phyloP scores from a whole-genome alignment of 2,329 filamentous ascomycete genomes.

The Microdochium paspali region DNA sequence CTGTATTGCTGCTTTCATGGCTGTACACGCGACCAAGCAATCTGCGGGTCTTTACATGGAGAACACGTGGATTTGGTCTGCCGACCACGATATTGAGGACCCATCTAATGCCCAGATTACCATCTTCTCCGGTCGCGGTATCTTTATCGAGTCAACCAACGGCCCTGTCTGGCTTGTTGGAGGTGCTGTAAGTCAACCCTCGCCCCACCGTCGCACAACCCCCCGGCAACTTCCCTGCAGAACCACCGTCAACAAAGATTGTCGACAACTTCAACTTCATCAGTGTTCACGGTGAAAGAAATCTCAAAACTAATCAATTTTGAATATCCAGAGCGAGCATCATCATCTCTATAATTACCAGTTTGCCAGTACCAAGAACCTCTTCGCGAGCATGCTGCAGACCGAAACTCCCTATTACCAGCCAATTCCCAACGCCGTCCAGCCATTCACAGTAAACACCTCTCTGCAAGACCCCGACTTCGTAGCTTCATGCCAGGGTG shows the following conservation, averaged over 20 bases:
- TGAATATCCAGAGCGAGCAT: conserved; percentile 40
- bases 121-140: conserved; percentile 41
- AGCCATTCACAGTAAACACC: conserved; percentile 35
- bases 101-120: conserved; percentile 36
- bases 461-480: conserved; percentile 37
- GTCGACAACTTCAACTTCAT: too few species aligned
- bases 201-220: not conserved
- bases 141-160: conserved; percentile 28
- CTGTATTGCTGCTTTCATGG: conserved; percentile 28
- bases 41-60: conserved; percentile 26
- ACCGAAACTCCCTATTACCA: conserved; percentile 59
- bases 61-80: conserved; percentile 35
- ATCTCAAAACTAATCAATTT: not conserved
- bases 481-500: conserved; percentile 27
- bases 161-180: conserved; percentile 47
- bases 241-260: too few species aligned
- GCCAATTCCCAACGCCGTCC: conserved; percentile 42
- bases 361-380: conserved; percentile 42
- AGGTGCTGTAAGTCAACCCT: conserved; percentile 24
- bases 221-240: too few species aligned
- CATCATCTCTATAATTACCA: conserved; percentile 55
- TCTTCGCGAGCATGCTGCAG: conserved; percentile 53
- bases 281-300: too few species aligned
- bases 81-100: conserved; percentile 48
- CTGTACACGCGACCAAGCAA: conserved; percentile 24